Base-by-base conservation (phyloP, 176 grass and related monocot species). In the Cocos nucifera region DNA sequence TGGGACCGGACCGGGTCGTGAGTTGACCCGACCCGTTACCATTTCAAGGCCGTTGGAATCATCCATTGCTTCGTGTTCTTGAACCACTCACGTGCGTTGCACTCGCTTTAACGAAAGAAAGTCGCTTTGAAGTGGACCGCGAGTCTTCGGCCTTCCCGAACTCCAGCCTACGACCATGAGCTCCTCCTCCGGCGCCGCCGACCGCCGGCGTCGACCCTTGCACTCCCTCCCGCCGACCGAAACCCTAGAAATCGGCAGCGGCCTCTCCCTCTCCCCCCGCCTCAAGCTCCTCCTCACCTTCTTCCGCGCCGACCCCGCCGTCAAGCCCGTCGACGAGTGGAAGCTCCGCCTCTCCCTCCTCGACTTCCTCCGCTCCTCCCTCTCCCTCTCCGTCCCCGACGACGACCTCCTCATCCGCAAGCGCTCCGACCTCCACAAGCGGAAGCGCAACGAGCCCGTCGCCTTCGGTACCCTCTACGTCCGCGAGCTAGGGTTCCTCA, bases 261-360 rank as follows among this genome's bases (percentile, higher is more conserved):
- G 63, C 4, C 81, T 97, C 53, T 82, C 78, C 24, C 81, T 97
- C 19, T 63, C 59, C 27, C 84, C 81, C 56, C 87, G 84, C 25
- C 71, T 91, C 4, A 97, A 85, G 78, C 73, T 97, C 7, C 81
- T 80, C 16, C 87, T 97, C 30, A 83, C 84, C 73, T 88, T 97
- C 84, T 83, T 90, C 78, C 92, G 87, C 22, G 73, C 81, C 26
- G 87, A 91, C 62, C 81, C 70, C 17, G 77, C 81, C 17, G 76
- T 97, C 65, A 73, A 75, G 56, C 87, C 92, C 59, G 54, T 97
- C 56, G 92, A 97, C 49, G 87, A 97, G 22, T 97, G 87, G 92
- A 85, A 91, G 55, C 87, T 97, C 61, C 82, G 88, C 22, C 69
- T 70, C 26, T 77, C 91, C 14, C 80, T 95, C 63, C 77, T 91